These are phyloP conservation scores for Glycine latifolia DNA, from an alignment of 306 rosid genomes.

Conservation along the genomic window DNA sequence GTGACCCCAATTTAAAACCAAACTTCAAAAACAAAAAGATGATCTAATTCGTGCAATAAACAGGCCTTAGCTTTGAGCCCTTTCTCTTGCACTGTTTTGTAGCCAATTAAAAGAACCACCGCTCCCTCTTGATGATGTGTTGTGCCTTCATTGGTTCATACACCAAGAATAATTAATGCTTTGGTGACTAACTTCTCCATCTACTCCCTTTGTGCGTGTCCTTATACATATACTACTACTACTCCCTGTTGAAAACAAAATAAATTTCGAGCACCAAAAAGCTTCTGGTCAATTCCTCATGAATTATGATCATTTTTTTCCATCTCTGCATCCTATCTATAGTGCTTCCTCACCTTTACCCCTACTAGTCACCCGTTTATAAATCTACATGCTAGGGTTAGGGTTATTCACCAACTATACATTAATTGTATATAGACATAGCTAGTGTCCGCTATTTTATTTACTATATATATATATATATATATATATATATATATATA, in stretches of 20 bases:
- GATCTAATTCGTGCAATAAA: neutral
- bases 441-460: neutral
- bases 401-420: conserved; percentile 54
- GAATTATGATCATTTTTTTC: neutral
- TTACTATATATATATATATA: neutral
- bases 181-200: neutral
- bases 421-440: conserved; percentile 21
- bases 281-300: conserved; percentile 17
- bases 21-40: too few relatives aligned
- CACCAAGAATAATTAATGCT: conserved; percentile 32
- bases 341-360: neutral
- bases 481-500: neutral
- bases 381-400: conserved; percentile 62
- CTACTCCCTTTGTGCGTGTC: neutral
- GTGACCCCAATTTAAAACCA: too few relatives aligned
- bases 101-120: conserved; percentile 28
- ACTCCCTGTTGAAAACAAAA: neutral
- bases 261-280: conserved; percentile 4
- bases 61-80: too few relatives aligned
- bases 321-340: too few relatives aligned
- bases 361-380: conserved; percentile 39
- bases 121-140: conserved; percentile 41
- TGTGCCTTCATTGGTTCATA: conserved; percentile 49
- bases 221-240: neutral
- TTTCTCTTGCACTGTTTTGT: neutral